phyloP scores from a whole-genome alignment of 495 filamentous ascomycete species.

The Penicillium atrosanguineum region DNA sequence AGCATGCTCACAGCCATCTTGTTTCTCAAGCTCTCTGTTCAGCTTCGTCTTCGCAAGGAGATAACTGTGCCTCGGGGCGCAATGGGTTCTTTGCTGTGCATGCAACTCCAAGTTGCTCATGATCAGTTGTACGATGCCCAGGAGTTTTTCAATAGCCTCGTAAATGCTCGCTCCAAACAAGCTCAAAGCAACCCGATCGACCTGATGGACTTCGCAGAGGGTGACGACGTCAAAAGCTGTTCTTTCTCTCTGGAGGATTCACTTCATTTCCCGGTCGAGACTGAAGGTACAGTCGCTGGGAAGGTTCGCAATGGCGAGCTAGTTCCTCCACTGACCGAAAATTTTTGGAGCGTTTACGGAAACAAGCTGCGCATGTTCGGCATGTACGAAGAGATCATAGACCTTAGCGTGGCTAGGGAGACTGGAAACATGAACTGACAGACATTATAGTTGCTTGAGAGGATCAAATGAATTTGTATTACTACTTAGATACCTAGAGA shows the following conservation, averaged over 20 bases:
- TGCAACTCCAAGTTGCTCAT: not conserved
- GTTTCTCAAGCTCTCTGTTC: conserved; percentile 58
- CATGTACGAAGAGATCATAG: conserved; percentile 54
- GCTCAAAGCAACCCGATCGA: not conserved
- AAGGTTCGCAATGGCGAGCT: conserved; percentile 22
- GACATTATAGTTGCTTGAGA: not conserved
- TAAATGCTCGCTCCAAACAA: not conserved
- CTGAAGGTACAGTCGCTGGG: not conserved
- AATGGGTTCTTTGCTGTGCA: not conserved
- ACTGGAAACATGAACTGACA: not conserved
- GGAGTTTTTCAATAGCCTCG: not conserved
- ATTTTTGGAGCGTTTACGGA: conserved; percentile 61
- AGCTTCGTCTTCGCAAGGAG: conserved; percentile 45
- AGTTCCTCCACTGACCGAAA: conserved; percentile 48
- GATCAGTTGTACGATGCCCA: not conserved
- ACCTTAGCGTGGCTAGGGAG: conserved; percentile 17
- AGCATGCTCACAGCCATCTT: conserved; percentile 67
- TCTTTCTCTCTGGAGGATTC: not conserved
- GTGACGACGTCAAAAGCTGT: not conserved
- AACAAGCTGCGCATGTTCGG: conserved; percentile 69
- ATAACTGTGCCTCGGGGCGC: conserved; percentile 2
- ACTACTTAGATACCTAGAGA: not conserved
- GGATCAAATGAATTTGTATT: not conserved
- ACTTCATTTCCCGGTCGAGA: not conserved
- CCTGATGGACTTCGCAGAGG: not conserved